Evolutionary conservation across 2,329 filamentous ascomycete genomes (phyloP), one percentile per base, ranked within the genome.

Genomic region (Chalaropsis thielavioides): DNA sequence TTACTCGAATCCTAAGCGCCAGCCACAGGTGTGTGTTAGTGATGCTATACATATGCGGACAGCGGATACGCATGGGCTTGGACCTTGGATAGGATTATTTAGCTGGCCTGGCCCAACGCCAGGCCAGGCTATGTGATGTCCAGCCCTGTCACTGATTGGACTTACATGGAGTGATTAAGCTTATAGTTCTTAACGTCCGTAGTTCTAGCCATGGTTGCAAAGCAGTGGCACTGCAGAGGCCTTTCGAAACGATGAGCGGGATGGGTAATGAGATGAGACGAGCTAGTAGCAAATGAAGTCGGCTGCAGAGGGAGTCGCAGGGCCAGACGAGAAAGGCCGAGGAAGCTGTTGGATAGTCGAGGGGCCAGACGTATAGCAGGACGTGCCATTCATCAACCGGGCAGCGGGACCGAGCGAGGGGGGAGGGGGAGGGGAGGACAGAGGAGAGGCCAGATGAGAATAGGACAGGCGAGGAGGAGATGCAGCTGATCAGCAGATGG

Each of bases 101-200:
- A n/a, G 54, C 15, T n/a, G 2, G 6, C 24, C 17, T 19, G 54
- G 54, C 43, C 15, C 10, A 8, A 8, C 7, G n/a, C n/a, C n/a
- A n/a, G n/a, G n/a, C n/a, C n/a, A n/a, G n/a, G n/a, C n/a, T n/a
- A n/a, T n/a, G n/a, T n/a, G n/a, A n/a, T n/a, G n/a, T n/a, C n/a
- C n/a, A n/a, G 35, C 35, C 35, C 0, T 6, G 10, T 2, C 15
- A 10, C 10, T 6, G 2, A n/a, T 8, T 15, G 44, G 24, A 64
- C 80, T 72, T 73, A 84, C 92, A 97, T 97, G 66, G 89, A 88
- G 79, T 94, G 89, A 76, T 94, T 92, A 74, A 87, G 80, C 75
- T 94, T 89, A 77, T 97, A 97, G 68, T 82, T 89, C 69, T 79
- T 80, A 1, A 81, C 78, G 69, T 96, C 84, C 0, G 92, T 95